Evolutionary conservation across 164 flowering plant genomes (phyloP), one percentile per base, ranked within the genome.

Genomic region (Vitis rupestris): DNA sequence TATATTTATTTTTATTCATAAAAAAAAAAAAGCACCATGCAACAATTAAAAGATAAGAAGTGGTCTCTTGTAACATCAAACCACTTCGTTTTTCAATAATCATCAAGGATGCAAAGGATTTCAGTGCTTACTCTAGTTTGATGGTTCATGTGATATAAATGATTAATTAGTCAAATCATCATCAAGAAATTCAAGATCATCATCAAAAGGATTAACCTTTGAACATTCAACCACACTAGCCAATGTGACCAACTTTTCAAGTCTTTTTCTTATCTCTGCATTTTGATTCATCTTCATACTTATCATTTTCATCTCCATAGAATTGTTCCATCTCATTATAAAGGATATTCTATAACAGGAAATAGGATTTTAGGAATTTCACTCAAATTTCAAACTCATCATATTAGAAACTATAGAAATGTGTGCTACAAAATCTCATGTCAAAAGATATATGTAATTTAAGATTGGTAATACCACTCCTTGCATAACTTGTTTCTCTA

Each of bases 141-240:
- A 50, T 64, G 64, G 16, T 47, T 63, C 53, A 57, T 12, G 7
- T 19, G 19, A 19, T 3, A 14, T n/a, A 8, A 61, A 29, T 7
- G 47, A 76, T 64, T 81, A 85, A 70, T 85, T 85, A 53, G 81
- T 82, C 74, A 81, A 76, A 73, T 82, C 82, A 69, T 84, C 90
- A 63, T 87, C 94, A 50, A 87, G 74, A 70, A 89, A 86, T 72
- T 87, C 82, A 27, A 84, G 84, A 81, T 81, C 82, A 54, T 79
- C 81, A 65, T 81, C 83, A 47, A 70, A 75, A 68, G 77, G 82
- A 53, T 64, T 73, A 77, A 71, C 76, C 44, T 71, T 82, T 19
- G 49, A 73, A 59, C 83, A 79, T 71, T 78, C 84, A 67, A 76
- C 65, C 17, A 66, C 70, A 48, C 54, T n/a, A 50, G 73, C 56